Base-by-base conservation (phyloP, 2,329 filamentous ascomycete species). In the Clonostachys byssicola region DNA sequence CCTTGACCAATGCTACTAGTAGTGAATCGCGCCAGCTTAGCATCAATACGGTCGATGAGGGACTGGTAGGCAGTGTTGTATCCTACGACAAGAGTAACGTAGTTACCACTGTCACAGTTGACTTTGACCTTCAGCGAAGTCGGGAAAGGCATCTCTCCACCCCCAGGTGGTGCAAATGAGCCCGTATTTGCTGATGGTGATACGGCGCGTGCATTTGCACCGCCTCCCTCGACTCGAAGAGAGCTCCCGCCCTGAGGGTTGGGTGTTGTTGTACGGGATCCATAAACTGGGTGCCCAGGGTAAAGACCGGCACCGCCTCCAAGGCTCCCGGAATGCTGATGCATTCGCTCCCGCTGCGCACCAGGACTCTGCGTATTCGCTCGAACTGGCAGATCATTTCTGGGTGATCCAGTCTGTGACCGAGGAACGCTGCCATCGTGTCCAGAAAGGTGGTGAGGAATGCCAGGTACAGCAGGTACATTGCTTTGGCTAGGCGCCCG, bases 51-150 rank as follows among this genome's bases (percentile, higher is more conserved):
- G 62, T 97, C 94, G 53, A 94, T 91, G 47, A 99, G 77, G 20
- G 89, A 94, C 55, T 94, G 89, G 67, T 95, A 97, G 39, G 89
- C 87, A 58, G 97, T 97, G 63, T 95, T 96, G 67, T 90, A 95
- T 34, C 90, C 88, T 40, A 96, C 95, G 12, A 99, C 92, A n/a
- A 99, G 78, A 1, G 92, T 96, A 49, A 96, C 87, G 56, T 95
- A 95, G 61, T 92, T 94, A 42, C 88, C 87, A 42, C 68, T 72
- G 49, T 94, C 89, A 61, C 89, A 95, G 60, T 92, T 92, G 48
- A 99, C 91, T 64, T 95, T 95, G 44, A 96, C 92, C 70, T 96
- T 97, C 45, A 99, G 78, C 61, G 97, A 94, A 8, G 88, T 84
- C 42, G 77, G 81, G 44, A 78, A 64, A 20, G 70, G 74, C 56